phyloP scores from a whole-genome alignment of 371 early-diverging fungal species.

The Circinella minor region DNA sequence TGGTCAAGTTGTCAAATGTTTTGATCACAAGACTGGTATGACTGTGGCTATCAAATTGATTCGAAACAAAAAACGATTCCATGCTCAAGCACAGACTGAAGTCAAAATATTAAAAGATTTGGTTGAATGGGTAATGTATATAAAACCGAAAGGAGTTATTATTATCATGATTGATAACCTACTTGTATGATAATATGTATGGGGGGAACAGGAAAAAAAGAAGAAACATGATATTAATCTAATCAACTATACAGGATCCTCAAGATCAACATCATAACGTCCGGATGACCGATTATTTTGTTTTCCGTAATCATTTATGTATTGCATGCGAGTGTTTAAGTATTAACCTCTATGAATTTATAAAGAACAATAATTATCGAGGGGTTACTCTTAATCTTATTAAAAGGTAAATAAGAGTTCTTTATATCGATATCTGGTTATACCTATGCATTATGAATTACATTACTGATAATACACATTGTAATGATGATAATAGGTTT shows the following conservation, averaged over 20 bases:
- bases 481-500: slow-evolving; percentile 37
- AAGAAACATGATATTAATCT: neutral
- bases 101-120: slow-evolving; percentile 84
- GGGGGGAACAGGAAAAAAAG: slow-evolving; percentile 3
- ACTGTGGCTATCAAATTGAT: slow-evolving; percentile 95
- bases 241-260: slow-evolving; percentile 56
- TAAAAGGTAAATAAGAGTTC: slow-evolving; percentile 36
- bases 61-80: slow-evolving; percentile 92
- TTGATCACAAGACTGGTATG: slow-evolving; percentile 84
- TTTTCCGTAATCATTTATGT: slow-evolving; percentile 87
- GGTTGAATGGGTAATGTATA: slow-evolving; percentile 57
- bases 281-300: slow-evolving; percentile 83
- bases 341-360: slow-evolving; percentile 89
- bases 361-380: slow-evolving; percentile 81
- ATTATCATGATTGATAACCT: too few species aligned
- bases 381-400: slow-evolving; percentile 78
- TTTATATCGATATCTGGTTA: neutral
- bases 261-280: slow-evolving; percentile 69
- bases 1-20: slow-evolving; percentile 94
- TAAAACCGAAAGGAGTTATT: neutral
- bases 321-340: slow-evolving; percentile 90
- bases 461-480: neutral
- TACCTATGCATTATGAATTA: neutral
- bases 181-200: too few species aligned
- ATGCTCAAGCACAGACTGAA: slow-evolving; percentile 94